phyloP scores from a whole-genome alignment of 140 eudicot species.

The Stevia rebaudiana region DNA sequence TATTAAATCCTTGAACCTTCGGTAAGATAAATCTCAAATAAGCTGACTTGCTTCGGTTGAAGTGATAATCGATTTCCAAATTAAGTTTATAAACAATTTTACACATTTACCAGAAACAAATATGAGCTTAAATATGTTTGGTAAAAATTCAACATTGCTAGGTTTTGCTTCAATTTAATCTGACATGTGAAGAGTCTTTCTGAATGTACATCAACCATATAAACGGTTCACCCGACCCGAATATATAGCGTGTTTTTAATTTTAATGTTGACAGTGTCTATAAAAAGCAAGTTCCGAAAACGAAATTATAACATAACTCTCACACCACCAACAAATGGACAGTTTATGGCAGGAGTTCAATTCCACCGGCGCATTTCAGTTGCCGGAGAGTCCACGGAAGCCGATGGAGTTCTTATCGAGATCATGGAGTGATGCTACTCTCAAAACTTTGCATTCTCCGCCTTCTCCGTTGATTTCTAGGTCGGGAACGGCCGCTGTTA shows the following conservation, averaged over 20 bases:
- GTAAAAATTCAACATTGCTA: background rate
- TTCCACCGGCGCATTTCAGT: constrained; percentile 38
- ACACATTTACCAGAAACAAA: no score
- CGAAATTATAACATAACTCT: constrained; percentile 18
- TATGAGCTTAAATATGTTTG: background rate
- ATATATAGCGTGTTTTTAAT: no score
- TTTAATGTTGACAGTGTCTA: constrained; percentile 4
- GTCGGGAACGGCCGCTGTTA: background rate
- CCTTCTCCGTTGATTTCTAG: constrained; percentile 32
- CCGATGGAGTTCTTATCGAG: constrained; percentile 95
- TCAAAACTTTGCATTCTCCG: constrained; percentile 48
- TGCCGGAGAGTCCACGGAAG: constrained; percentile 82
- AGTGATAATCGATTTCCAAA: no score
- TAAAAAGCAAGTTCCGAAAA: constrained; percentile 10
- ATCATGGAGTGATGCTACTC: constrained; percentile 84
- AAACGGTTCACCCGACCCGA: constrained; percentile 23
- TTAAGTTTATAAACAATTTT: no score
- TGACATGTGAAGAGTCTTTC: no score
- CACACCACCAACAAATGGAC: constrained; percentile 42
- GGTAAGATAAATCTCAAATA: no score
- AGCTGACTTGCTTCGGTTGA: no score
- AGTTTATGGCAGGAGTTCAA: constrained; percentile 49
- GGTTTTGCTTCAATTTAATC: background rate
- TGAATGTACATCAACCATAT: no score
- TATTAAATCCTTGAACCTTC: no score